phyloP scores from a whole-genome alignment of 1,284 basidiomycete species.

The Ceratobasidium sp. region DNA sequence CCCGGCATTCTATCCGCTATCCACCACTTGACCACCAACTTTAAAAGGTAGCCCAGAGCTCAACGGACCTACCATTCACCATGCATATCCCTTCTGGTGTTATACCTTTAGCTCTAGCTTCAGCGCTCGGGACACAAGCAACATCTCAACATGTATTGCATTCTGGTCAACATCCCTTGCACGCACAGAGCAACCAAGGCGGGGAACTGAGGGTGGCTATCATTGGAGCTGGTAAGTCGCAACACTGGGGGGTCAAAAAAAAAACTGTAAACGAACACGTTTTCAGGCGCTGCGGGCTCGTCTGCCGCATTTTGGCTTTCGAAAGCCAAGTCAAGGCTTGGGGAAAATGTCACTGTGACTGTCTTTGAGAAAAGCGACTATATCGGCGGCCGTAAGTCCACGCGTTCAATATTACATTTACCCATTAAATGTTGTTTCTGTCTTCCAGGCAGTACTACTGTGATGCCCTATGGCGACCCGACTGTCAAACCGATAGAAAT shows the following conservation, averaged over 20 bases:
- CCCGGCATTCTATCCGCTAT: background rate
- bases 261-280: background rate
- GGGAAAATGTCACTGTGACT: constrained; percentile 70
- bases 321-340: constrained; percentile 74
- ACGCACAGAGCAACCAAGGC: background rate
- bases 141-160: background rate
- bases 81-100: background rate
- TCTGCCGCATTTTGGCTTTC: constrained; percentile 85
- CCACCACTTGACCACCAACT: background rate
- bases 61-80: background rate
- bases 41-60: background rate
- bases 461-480: constrained; percentile 79
- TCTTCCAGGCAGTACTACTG: constrained; percentile 72
- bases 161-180: constrained; percentile 13
- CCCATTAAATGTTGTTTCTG: constrained; percentile 10
- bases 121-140: constrained; percentile 4
- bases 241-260: constrained; percentile 57
- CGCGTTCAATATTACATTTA: constrained; percentile 27
- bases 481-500: constrained; percentile 70
- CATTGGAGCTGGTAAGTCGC: constrained; percentile 86
- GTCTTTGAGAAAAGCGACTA: constrained; percentile 81
- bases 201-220: constrained; percentile 67
- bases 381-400: constrained; percentile 82
- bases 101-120: too few relatives aligned
- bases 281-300: constrained; percentile 56